Conservation (phyloP, 1,284 basidiomycete genomes). For the Moesziomyces parantarcticus region DNA sequence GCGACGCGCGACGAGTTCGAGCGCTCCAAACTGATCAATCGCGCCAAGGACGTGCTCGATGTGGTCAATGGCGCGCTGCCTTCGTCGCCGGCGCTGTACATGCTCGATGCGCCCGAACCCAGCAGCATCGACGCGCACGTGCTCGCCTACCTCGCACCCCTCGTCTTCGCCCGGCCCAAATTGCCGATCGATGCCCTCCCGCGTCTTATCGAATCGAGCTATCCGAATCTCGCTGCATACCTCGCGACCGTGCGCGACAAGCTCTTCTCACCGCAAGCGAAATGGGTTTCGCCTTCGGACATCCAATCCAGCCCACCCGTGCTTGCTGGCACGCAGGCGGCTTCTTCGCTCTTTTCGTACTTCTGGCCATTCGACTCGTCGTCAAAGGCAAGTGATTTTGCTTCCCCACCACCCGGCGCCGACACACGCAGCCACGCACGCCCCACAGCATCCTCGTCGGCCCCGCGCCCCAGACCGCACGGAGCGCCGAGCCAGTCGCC, state of each 20-base stretch:
- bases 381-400: conserved; percentile 38
- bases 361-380: conserved; percentile 27
- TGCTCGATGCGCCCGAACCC: conserved; percentile 5
- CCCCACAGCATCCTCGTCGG: not conserved
- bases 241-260: conserved; percentile 13
- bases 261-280: conserved; percentile 23
- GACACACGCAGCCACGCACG: conserved; percentile 10
- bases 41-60: conserved; percentile 32
- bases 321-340: not conserved
- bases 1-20: conserved; percentile 39
- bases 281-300: conserved; percentile 17
- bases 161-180: conserved; percentile 21
- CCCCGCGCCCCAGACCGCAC: not conserved
- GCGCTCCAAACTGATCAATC: conserved; percentile 27
- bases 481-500: conserved; percentile 5
- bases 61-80: conserved; percentile 25
- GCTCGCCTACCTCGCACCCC: conserved; percentile 51
- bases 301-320: conserved; percentile 4
- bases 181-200: conserved; percentile 40
- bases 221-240: conserved; percentile 28
- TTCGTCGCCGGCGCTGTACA: not conserved
- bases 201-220: conserved; percentile 21
- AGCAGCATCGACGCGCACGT: conserved; percentile 44
- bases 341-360: conserved; percentile 10
- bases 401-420: not conserved